Percentiles rank a stretch among this genome's conserved stretches.
These are phyloP conservation scores for Diospyros kaki DNA, from an alignment of 148 eudicot species.

Conservation along the genomic window DNA sequence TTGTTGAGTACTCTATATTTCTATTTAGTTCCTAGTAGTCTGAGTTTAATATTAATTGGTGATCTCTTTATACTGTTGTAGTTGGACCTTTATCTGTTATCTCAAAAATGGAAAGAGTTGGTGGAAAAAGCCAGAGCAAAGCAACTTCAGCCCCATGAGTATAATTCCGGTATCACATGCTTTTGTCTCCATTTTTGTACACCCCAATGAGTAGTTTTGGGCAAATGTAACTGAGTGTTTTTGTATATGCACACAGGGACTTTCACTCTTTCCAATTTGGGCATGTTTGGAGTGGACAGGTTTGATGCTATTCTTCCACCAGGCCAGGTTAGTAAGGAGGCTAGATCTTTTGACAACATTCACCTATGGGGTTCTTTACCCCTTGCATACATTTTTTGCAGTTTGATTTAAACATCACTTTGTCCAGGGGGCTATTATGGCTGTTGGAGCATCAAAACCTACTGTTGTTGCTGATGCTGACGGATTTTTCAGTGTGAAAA, in stretches of 20 bases:
- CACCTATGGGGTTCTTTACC: not conserved
- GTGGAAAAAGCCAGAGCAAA: conserved; percentile 87
- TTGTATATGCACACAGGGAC: conserved; percentile 51
- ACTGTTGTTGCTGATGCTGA: conserved; percentile 80
- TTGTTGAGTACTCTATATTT: not conserved
- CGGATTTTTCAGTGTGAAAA: conserved; percentile 93
- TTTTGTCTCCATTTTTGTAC: not conserved
- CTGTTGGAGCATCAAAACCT: conserved; percentile 98
- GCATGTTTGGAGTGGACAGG: conserved; percentile 98
- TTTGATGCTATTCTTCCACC: conserved; percentile 98
- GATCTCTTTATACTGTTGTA: conserved; percentile 25
- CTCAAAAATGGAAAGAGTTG: conserved; percentile 91
- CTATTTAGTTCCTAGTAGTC: not conserved
- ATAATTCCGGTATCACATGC: conserved; percentile 55
- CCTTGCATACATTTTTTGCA: not conserved
- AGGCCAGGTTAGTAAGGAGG: conserved; percentile 70
- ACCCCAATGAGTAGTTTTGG: not conserved
- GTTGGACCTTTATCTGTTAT: conserved; percentile 89
- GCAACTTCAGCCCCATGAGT: conserved; percentile 84
- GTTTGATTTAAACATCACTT: conserved; percentile 3
- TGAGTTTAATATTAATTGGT: not conserved
- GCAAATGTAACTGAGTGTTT: conserved; percentile 4
- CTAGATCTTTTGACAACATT: conserved; percentile 8
- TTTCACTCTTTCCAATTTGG: conserved; percentile 87
- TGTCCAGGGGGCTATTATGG: conserved; percentile 95